Conservation (phyloP, 2,329 filamentous ascomycete species). For the Fusarium ramigenum region DNA sequence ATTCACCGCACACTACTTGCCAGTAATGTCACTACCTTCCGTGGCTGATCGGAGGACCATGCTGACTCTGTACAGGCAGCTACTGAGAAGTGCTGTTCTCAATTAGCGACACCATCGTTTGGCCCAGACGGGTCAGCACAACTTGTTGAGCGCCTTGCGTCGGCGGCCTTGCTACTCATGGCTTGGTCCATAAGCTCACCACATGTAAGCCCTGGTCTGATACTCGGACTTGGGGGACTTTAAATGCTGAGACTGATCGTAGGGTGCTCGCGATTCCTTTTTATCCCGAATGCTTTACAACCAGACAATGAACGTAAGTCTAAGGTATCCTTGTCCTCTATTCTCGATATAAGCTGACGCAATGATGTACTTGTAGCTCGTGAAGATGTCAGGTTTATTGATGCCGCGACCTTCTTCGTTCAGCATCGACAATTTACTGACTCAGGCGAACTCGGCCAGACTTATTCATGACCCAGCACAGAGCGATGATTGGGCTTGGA, state of each 20-base stretch:
- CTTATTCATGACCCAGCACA: background rate
- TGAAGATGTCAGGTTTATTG: background rate
- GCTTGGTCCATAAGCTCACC: constrained; percentile 2
- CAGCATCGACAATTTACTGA: background rate
- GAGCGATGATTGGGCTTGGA: background rate
- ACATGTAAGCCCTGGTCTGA: background rate
- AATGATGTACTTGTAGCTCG: rapidly evolving
- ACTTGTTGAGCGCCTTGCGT: background rate
- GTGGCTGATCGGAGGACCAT: background rate
- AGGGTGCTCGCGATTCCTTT: background rate
- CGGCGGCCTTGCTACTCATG: background rate
- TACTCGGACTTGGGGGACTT: rapidly evolving
- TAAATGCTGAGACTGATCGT: rapidly evolving
- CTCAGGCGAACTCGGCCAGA: background rate
- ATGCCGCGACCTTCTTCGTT: background rate
- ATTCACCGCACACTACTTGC: background rate
- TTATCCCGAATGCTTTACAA: background rate
- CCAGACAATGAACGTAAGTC: background rate
- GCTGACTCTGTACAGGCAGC: background rate
- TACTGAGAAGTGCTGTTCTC: background rate
- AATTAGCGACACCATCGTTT: background rate
- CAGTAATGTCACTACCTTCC: background rate
- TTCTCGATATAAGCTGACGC: too few species aligned
- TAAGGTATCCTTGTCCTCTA: too few species aligned
- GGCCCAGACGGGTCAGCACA: background rate